Evolutionary conservation across 2,329 filamentous ascomycete genomes (phyloP), one percentile per base, ranked within the genome.

Genomic region (Colletotrichum destructivum): DNA sequence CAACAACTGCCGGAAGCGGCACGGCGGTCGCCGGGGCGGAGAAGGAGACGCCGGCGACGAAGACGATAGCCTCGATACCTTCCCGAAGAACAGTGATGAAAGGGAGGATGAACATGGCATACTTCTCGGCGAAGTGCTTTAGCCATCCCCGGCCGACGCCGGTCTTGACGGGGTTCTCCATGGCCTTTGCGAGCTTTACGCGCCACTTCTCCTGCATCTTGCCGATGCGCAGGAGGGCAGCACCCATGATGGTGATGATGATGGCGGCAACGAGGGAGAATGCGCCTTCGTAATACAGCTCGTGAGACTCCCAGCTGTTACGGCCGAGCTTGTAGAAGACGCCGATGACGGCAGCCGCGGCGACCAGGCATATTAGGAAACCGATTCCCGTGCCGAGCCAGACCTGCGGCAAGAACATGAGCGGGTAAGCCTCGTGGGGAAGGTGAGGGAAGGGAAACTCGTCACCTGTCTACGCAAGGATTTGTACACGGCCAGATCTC

Each of bases 201-300:
- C 91, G 89, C 95, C 94, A 97, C 82, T 96, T 96, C 73, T 93
- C 91, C 80, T 95, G 93, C 81, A 96, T 88, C 82, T 96, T 96
- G 73, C 91, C 92, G 66, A 97, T 88, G 35, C 94, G 91, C 9
- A 97, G 89, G 40, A 97, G 88, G 5, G 93, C 94, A 42, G 91
- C 92, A 38, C 94, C 94, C 85, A 97, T 92, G 73, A 94, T 76
- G 46, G 93, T 93, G 82, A 97, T 96, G 82, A 97, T 94, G 75
- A 96, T 75, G 21, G 90, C 87, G 3, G 94, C 94, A 62, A 96
- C 80, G 51, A 97, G 85, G 21, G 88, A 89, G 77, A 97, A 96
- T 59, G 91, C 88, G 66, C 93, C 94, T 79, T 97, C 94, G 87
- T 94, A 97, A 75, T 94, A 89, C 78, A 93, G 86, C 79, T 97